Conservation (phyloP, 2,329 filamentous ascomycete species). For the Clonostachys byssicola region DNA sequence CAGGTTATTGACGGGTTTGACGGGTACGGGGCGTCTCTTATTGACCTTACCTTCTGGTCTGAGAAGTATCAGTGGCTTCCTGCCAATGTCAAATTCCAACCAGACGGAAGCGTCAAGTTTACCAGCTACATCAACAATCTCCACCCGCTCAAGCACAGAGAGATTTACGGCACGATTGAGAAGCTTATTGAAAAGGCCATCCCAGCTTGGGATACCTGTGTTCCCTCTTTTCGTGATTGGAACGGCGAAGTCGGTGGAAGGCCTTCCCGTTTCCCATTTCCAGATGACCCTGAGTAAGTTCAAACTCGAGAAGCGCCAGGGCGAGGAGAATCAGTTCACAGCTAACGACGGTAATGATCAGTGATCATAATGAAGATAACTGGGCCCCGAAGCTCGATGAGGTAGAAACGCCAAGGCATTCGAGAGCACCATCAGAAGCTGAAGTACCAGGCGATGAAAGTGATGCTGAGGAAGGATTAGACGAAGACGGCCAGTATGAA, state of each 20-base stretch:
- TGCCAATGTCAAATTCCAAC: slow-evolving; percentile 29
- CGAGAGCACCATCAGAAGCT: too few relatives aligned
- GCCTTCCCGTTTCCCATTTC: too few relatives aligned
- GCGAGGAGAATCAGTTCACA: too few relatives aligned
- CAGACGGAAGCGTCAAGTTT: slow-evolving; percentile 20
- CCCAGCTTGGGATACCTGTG: slow-evolving; percentile 29
- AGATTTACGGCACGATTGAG: slow-evolving; percentile 28
- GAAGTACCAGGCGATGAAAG: too few relatives aligned
- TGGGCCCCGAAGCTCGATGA: slow-evolving; percentile 3
- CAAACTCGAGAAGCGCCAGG: too few relatives aligned
- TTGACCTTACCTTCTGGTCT: slow-evolving; percentile 14
- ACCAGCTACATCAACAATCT: slow-evolving; percentile 42
- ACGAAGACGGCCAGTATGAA: too few relatives aligned
- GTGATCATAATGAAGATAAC: slow-evolving; percentile 7
- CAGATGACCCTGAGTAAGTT: too few relatives aligned
- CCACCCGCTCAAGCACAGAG: slow-evolving; percentile 22
- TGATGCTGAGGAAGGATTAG: too few relatives aligned
- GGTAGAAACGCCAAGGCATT: too few relatives aligned
- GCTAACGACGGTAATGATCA: background rate
- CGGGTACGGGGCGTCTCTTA: too few relatives aligned
- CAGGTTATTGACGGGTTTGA: background rate
- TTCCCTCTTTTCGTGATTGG: too few relatives aligned
- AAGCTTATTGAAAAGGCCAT: slow-evolving; percentile 25
- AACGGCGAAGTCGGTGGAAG: too few relatives aligned
- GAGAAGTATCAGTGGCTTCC: slow-evolving; percentile 18